Conservation (phyloP, 495 filamentous ascomycete genomes). For the Penicillium herquei region DNA sequence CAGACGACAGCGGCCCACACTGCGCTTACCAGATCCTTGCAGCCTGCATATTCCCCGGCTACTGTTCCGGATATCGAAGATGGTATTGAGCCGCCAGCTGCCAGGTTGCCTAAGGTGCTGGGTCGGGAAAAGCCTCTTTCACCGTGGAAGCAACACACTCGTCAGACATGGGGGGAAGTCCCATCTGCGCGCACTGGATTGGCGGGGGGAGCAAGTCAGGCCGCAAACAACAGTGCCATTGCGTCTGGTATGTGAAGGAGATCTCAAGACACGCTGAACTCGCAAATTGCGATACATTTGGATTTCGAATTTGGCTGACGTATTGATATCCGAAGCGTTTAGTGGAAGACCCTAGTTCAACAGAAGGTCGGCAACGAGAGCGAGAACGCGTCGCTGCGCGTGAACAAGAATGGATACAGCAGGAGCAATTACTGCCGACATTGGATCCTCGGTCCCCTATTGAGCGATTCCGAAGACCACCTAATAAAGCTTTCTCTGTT, state of each 20-base stretch:
- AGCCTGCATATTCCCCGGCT: conserved; percentile 11
- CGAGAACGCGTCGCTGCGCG: conserved; percentile 30
- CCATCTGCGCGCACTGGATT: conserved; percentile 6
- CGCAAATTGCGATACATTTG: background rate
- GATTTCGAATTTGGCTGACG: conserved; percentile 41
- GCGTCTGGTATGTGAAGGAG: conserved; percentile 32
- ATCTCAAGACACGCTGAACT: no score
- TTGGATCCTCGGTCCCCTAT: conserved; percentile 55
- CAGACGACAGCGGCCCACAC: conserved; percentile 1
- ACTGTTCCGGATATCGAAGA: conserved; percentile 38
- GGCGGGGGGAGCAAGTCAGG: conserved; percentile 22
- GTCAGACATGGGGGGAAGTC: conserved; percentile 8
- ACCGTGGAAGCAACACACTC: conserved; percentile 32
- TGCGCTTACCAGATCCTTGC: conserved; percentile 8
- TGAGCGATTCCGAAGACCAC: conserved; percentile 74
- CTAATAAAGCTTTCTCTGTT: conserved; percentile 81
- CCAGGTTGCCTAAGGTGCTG: conserved; percentile 42
- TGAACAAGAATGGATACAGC: conserved; percentile 29
- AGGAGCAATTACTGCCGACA: conserved; percentile 13
- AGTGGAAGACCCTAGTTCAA: conserved; percentile 57
- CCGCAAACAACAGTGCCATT: conserved; percentile 28
- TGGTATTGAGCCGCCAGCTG: conserved; percentile 26
- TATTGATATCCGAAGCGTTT: conserved; percentile 57
- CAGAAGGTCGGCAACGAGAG: conserved; percentile 43
- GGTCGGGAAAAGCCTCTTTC: conserved; percentile 37